Percentiles rank a stretch among this genome's conserved stretches.
These are phyloP conservation scores for Nematocida ironsii DNA, from an alignment of 371 early-diverging fungal genomes.

Conservation along the genomic window DNA sequence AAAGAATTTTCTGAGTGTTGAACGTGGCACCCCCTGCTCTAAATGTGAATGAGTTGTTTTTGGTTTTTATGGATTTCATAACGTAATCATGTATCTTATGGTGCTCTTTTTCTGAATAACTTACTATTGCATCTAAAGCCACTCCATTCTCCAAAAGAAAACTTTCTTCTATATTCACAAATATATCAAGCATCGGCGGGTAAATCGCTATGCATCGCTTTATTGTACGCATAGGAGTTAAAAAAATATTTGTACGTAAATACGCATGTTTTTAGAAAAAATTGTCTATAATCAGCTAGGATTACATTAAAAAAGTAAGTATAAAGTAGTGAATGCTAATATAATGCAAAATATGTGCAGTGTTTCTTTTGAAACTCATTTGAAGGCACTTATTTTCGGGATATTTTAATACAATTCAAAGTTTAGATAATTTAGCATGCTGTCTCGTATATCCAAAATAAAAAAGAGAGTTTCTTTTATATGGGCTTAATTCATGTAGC, in stretches of 20 bases:
- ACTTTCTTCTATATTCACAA: constrained; percentile 3
- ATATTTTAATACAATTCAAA: too few relatives aligned
- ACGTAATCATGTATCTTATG: background rate
- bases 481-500: too few relatives aligned
- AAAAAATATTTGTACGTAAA: constrained; percentile 34
- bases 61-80: background rate
- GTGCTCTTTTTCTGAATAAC: constrained; percentile 34
- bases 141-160: constrained; percentile 2
- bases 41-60: background rate
- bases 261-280: background rate
- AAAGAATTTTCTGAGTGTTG: constrained; percentile 57
- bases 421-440: too few relatives aligned
- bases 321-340: too few relatives aligned
- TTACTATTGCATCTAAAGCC: constrained; percentile 38
- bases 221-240: constrained; percentile 25
- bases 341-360: too few relatives aligned
- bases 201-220: constrained; percentile 45
- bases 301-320: too few relatives aligned
- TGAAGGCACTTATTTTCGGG: too few relatives aligned
- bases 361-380: too few relatives aligned
- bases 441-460: too few relatives aligned
- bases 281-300: background rate
- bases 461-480: too few relatives aligned
- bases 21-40: constrained; percentile 51
- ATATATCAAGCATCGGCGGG: constrained; percentile 56